Evolutionary conservation across 2,329 filamentous ascomycete genomes (phyloP), one percentile per base, ranked within the genome.

Genomic region (Penicillium sp.): DNA sequence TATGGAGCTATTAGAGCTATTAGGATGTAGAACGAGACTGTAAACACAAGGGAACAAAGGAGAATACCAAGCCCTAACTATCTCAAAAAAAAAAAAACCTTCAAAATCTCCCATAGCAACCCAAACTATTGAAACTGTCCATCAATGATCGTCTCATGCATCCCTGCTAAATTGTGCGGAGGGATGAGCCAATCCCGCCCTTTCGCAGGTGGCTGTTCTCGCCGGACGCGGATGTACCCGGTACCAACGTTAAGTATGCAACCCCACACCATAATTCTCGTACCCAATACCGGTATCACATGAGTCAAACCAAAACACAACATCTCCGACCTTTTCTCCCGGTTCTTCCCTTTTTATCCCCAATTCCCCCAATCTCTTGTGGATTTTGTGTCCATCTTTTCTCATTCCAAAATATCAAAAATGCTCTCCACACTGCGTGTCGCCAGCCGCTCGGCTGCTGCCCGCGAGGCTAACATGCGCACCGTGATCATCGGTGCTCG

Each of bases 361-460:
- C 35, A 39, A 19, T 50, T 27, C 53, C 52, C 56, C 56, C 16
- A 19, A 45, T 52, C 23, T 21, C 45, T 44, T 44, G 54, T 44
- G 26, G 55, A 29, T 56, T 43, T 39, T 50, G 39, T 42, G 11
- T 42, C 39, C 10, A 23, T 53, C 47, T 50, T 39, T 44, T 46
- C 21, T 47, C 50, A 27, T 44, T 25, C 47, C 35, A 47, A 26
- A 25, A n/a, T n/a, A 49, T 25, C 31, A 14, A 50, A 60, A 47
- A 81, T 81, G 79, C 67, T 81, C 60, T 80, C 79, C 65, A 77
- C 78, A 60, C 66, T 79, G 53, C 73, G 77, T 73, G 67, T 78
- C 54, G 73, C 75, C 66, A 73, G 75, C 69, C 77, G 76, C 50
- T 71, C 70, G 63, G 72, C 73, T 70, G 74, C 67, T 57, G 66